phyloP scores from a whole-genome alignment of 495 filamentous ascomycete genomes.

The Daldinia decipiens region DNA sequence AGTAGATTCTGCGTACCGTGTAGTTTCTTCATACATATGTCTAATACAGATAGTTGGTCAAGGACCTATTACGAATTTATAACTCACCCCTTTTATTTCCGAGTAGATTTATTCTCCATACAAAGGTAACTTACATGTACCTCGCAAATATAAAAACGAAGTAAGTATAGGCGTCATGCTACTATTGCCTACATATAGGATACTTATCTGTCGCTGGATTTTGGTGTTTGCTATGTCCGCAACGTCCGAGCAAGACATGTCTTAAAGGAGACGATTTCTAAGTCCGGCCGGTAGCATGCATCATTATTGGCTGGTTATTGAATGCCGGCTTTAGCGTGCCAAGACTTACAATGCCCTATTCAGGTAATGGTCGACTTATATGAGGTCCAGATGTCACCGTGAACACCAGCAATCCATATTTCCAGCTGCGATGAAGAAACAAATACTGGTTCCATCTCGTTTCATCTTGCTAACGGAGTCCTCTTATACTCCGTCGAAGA shows the following conservation, averaged over 20 bases:
- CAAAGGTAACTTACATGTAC: not conserved
- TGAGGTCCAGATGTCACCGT: not conserved
- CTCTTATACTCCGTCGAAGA: not conserved
- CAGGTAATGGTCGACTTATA: not conserved
- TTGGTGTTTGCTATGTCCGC: conserved; percentile 4
- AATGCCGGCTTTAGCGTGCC: not conserved
- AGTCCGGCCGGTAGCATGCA: not conserved
- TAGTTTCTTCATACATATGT: not conserved
- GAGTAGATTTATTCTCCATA: not conserved
- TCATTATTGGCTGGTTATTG: not conserved
- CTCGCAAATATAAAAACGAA: not conserved
- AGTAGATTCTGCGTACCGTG: not conserved
- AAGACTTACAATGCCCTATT: not conserved
- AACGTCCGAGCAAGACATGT: not conserved
- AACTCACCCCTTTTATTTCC: not conserved
- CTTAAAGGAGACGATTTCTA: conserved; percentile 1
- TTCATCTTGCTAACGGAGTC: not conserved
- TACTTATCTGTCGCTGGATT: not conserved
- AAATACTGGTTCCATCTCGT: not conserved
- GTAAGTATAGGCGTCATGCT: not conserved
- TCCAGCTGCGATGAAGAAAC: not conserved
- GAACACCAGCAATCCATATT: not conserved
- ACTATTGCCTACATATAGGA: not conserved
- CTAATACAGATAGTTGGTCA: not conserved
- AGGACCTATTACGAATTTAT: not conserved